Conservation (phyloP, 2,329 filamentous ascomycete species). For the Ophiostoma ips region DNA sequence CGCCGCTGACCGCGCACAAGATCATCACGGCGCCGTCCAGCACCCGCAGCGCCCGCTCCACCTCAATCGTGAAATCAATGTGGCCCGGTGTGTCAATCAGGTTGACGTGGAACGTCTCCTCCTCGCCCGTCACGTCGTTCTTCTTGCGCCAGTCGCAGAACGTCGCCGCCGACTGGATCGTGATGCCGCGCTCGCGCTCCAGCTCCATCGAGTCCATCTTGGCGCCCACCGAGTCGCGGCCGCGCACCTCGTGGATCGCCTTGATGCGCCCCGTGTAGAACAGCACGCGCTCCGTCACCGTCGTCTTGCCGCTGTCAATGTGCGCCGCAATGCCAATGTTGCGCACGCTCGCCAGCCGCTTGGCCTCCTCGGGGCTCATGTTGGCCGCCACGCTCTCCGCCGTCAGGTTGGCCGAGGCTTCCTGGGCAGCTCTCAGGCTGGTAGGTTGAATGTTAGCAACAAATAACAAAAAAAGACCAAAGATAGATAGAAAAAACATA, state of each 20-base stretch:
- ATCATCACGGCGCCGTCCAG: slow-evolving; percentile 98
- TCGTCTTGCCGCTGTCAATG: slow-evolving; percentile 98
- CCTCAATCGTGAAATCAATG: slow-evolving; percentile 98
- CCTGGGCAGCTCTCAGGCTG: slow-evolving; percentile 40
- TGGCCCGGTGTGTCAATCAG: slow-evolving; percentile 97
- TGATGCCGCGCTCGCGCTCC: slow-evolving; percentile 96
- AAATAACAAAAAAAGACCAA: neutral
- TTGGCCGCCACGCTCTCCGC: slow-evolving; percentile 57
- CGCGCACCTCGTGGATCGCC: slow-evolving; percentile 90
- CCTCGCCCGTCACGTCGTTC: slow-evolving; percentile 52
- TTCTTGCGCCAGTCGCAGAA: slow-evolving; percentile 95
- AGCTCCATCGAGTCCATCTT: slow-evolving; percentile 99
- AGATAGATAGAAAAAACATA: too few relatives aligned
- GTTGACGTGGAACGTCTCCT: slow-evolving; percentile 93
- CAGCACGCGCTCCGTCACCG: slow-evolving; percentile 86
- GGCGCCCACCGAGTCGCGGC: slow-evolving; percentile 85
- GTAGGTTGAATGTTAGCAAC: neutral
- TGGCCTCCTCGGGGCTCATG: slow-evolving; percentile 64
- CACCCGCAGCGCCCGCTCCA: slow-evolving; percentile 86
- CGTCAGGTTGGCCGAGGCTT: slow-evolving; percentile 35
- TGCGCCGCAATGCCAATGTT: slow-evolving; percentile 99
- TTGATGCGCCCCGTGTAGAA: slow-evolving; percentile 98
- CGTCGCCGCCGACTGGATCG: slow-evolving; percentile 94
- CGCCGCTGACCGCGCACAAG: slow-evolving; percentile 89
- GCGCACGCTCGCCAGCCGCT: slow-evolving; percentile 65